phyloP scores from a whole-genome alignment of 108 stramenopile genomes.

The Nannochloropsis salina region DNA sequence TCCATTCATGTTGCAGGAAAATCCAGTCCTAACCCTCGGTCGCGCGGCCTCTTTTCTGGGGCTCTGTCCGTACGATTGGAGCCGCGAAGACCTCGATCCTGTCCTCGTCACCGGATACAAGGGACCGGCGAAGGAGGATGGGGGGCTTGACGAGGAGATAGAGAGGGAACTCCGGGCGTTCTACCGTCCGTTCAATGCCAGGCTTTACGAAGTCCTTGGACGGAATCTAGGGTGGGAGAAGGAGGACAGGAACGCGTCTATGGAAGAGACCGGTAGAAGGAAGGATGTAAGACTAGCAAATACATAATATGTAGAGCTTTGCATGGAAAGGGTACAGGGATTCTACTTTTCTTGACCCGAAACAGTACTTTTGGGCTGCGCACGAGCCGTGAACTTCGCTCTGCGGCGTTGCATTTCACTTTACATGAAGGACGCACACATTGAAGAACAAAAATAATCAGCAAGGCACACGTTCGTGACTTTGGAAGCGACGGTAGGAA shows the following conservation, averaged over 20 bases:
- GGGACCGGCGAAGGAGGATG: background rate
- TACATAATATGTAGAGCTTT: no score
- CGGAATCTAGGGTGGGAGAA: conserved; percentile 39
- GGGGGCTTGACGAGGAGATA: background rate
- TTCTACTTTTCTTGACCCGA: no score
- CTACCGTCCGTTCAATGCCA: conserved; percentile 36
- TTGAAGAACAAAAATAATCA: no score
- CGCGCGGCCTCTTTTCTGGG: background rate
- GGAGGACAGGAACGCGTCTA: background rate
- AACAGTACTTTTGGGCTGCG: no score
- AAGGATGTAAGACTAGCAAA: no score
- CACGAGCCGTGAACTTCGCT: no score
- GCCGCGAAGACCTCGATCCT: background rate
- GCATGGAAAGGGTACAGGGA: no score
- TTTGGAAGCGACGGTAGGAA: no score
- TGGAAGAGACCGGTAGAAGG: no score
- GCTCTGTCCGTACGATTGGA: background rate
- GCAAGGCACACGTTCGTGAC: no score
- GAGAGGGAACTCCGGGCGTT: conserved; percentile 33
- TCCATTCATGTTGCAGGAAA: background rate
- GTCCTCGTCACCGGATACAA: background rate
- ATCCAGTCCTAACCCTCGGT: background rate
- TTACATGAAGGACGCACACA: no score
- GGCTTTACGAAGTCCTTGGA: conserved; percentile 27
- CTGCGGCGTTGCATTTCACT: no score